phyloP scores from a whole-genome alignment of 805 yeast genomes.

The Ogataea glucozyma region DNA sequence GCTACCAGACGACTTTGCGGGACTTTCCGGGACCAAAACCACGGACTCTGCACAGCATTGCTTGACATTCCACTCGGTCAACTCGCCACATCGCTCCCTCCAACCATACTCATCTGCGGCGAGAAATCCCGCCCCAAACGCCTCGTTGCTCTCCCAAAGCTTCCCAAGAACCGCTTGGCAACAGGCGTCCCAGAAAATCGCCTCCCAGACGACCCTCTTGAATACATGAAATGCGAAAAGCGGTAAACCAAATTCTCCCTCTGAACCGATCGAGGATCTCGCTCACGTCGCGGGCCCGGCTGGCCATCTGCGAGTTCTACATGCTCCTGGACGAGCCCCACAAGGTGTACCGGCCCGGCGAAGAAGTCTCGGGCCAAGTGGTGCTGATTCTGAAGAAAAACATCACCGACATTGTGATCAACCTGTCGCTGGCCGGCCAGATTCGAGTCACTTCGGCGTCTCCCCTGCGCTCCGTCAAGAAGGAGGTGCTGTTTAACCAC shows the following conservation, averaged over 20 bases:
- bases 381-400: conserved; percentile 57
- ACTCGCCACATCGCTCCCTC: no score
- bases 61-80: no score
- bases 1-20: no score
- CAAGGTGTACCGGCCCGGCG: conserved; percentile 78
- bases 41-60: no score
- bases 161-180: no score
- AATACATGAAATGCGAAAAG: conserved; percentile 45
- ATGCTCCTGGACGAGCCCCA: conserved; percentile 75
- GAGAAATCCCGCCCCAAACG: no score
- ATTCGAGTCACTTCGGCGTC: conserved; percentile 57
- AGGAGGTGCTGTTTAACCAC: conserved; percentile 56
- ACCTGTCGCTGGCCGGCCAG: conserved; percentile 55
- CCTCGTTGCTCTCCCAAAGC: no score
- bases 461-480: conserved; percentile 50
- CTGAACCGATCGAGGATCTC: conserved; percentile 26
- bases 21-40: no score
- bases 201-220: no score
- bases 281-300: conserved; percentile 23
- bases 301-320: conserved; percentile 59
- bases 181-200: no score
- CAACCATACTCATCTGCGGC: no score
- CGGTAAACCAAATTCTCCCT: conserved; percentile 49
- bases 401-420: conserved; percentile 52
- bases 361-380: conserved; percentile 64